Percentiles rank a stretch among this genome's conserved stretches.
Evolutionary conservation across 768 basidiomycete species (phyloP).

Genomic region (Piloderma croceum): DNA sequence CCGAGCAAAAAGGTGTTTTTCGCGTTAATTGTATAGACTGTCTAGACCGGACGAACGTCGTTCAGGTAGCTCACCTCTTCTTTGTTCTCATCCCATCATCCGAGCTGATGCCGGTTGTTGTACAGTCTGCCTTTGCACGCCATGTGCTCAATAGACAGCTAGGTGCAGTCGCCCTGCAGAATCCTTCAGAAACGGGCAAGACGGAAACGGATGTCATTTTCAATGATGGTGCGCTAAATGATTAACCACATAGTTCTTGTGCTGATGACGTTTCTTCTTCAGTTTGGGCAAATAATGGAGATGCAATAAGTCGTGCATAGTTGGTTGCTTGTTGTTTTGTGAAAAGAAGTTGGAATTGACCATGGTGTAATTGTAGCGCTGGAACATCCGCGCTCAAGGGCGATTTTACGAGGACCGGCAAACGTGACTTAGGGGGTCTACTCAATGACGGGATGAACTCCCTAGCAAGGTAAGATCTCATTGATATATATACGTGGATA

Average conservation of each 20-base stretch:
- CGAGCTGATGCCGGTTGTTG: conserved; percentile 8
- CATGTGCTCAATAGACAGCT: conserved; percentile 73
- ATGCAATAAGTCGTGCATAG: conserved; percentile 88
- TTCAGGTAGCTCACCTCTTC: conserved; percentile 50
- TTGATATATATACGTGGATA: neutral
- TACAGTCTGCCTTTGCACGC: conserved; percentile 88
- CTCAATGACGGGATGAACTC: conserved; percentile 96
- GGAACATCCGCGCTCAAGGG: conserved; percentile 88
- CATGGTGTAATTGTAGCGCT: too few relatives aligned
- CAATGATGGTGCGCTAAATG: conserved; percentile 56
- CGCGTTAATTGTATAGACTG: conserved; percentile 96
- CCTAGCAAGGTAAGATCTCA: conserved; percentile 54
- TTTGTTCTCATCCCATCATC: neutral
- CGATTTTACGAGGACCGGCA: conserved; percentile 95
- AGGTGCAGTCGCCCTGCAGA: conserved; percentile 62
- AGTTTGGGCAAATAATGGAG: conserved; percentile 99
- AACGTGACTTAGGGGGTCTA: conserved; percentile 85
- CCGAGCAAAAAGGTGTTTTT: conserved; percentile 81
- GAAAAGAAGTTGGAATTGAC: conserved; percentile 17
- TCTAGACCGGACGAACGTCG: conserved; percentile 91
- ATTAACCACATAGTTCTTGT: neutral
- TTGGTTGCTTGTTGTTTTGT: too few relatives aligned
- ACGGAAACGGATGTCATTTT: conserved; percentile 68
- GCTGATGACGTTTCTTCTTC: conserved; percentile 1
- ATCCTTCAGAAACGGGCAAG: conserved; percentile 46